phyloP scores from a whole-genome alignment of 495 filamentous ascomycete species.

The Xylaria bambusicola region DNA sequence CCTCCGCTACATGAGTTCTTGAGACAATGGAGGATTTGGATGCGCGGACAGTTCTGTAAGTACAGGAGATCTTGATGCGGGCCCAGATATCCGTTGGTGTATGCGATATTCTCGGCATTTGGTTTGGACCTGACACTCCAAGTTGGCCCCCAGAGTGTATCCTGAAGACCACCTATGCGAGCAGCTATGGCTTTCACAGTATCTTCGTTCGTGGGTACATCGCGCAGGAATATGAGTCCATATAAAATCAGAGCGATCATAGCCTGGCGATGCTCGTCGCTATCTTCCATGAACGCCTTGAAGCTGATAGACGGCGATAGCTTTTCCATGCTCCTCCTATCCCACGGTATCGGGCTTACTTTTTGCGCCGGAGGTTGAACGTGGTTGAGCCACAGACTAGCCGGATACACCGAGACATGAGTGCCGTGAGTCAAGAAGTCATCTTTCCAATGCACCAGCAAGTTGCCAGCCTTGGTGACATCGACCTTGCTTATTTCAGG shows the following conservation, averaged over 20 bases:
- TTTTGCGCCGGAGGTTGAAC: conserved; percentile 10
- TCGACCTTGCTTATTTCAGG: conserved; percentile 44
- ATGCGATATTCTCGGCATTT: conserved; percentile 84
- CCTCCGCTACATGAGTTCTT: conserved; percentile 74
- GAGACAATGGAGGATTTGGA: conserved; percentile 87
- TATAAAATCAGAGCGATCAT: conserved; percentile 56
- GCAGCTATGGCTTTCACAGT: conserved; percentile 67
- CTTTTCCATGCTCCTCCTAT: conserved; percentile 23
- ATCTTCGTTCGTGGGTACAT: conserved; percentile 64
- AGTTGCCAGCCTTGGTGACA: conserved; percentile 36
- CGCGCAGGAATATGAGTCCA: conserved; percentile 73
- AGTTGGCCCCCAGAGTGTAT: conserved; percentile 85
- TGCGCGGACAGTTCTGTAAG: conserved; percentile 71
- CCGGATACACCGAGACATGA: conserved; percentile 24
- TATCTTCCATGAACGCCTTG: conserved; percentile 64
- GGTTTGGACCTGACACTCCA: conserved; percentile 84
- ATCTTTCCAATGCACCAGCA: conserved; percentile 60
- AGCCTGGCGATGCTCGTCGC: conserved; percentile 46
- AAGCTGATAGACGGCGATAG: conserved; percentile 54
- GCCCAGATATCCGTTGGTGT: conserved; percentile 75
- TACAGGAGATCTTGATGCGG: conserved; percentile 95
- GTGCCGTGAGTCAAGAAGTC: conserved; percentile 24
- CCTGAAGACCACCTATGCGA: conserved; percentile 71
- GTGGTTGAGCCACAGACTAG: not conserved
- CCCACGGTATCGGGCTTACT: conserved; percentile 38